Percentiles rank a stretch among this genome's conserved stretches.
Evolutionary conservation across 805 yeast genomes (phyloP).

Genomic region (Starmerella bombi): DNA sequence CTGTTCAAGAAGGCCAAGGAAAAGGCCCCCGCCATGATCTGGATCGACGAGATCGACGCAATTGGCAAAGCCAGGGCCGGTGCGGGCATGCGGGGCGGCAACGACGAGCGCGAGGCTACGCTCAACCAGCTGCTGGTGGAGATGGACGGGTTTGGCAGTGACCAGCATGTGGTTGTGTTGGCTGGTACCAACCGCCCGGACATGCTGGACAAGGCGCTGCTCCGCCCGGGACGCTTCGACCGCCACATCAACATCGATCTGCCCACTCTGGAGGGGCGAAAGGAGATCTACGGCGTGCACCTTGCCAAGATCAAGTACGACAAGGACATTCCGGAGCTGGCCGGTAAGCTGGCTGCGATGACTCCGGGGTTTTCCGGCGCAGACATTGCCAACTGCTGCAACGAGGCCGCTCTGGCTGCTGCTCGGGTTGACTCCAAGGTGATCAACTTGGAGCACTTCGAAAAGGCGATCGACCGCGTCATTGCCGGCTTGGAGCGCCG

Average conservation of each 20-base stretch:
- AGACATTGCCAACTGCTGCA: slow-evolving; percentile 87
- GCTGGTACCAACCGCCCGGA: slow-evolving; percentile 95
- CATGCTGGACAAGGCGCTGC: slow-evolving; percentile 72
- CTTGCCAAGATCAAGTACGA: slow-evolving; percentile 41
- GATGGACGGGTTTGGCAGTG: slow-evolving; percentile 86
- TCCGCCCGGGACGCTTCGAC: slow-evolving; percentile 93
- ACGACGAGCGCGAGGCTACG: slow-evolving; percentile 89
- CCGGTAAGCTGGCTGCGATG: slow-evolving; percentile 77
- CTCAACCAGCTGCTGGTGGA: slow-evolving; percentile 85
- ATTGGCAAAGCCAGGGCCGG: slow-evolving; percentile 69
- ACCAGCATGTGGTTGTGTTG: slow-evolving; percentile 81
- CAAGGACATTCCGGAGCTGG: slow-evolving; percentile 44
- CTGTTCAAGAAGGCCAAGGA: slow-evolving; percentile 79
- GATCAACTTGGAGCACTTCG: slow-evolving; percentile 65
- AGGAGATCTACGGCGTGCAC: slow-evolving; percentile 73
- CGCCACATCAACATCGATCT: slow-evolving; percentile 75
- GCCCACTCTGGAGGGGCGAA: slow-evolving; percentile 83
- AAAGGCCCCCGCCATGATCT: slow-evolving; percentile 79
- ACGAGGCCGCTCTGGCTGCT: slow-evolving; percentile 87
- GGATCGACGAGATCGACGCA: slow-evolving; percentile 92
- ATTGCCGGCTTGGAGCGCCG: slow-evolving; percentile 89
- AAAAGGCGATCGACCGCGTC: slow-evolving; percentile 85
- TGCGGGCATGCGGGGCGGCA: slow-evolving; percentile 50
- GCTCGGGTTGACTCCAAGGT: slow-evolving; percentile 57
- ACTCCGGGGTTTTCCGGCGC: slow-evolving; percentile 97